Evolutionary conservation across 1,139 yeast species (phyloP).

Genomic region (Geotrichum bryndzae): DNA sequence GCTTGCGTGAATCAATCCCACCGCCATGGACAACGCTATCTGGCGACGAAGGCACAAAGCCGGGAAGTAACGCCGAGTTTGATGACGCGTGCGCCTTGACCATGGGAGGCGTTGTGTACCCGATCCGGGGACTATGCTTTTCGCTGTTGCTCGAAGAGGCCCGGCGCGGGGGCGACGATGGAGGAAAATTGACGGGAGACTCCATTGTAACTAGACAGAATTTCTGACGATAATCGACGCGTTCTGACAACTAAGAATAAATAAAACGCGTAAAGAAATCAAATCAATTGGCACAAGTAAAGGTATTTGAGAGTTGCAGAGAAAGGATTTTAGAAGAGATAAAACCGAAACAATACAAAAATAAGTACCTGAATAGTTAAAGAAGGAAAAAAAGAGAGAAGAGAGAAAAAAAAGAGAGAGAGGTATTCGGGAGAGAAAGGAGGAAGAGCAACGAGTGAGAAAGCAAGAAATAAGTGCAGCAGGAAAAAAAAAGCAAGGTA

Average conservation of each 20-base stretch:
- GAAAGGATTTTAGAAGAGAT: no score
- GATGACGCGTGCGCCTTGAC: not conserved
- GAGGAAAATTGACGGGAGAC: conserved; percentile 17
- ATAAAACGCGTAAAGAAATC: no score
- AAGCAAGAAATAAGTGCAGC: not conserved
- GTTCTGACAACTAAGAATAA: not conserved
- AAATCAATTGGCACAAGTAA: no score
- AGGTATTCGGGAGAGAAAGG: not conserved
- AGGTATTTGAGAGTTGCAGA: no score
- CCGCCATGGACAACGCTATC: not conserved
- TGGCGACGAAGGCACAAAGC: conserved; percentile 12
- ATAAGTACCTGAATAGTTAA: not conserved
- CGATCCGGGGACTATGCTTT: conserved; percentile 9
- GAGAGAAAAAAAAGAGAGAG: not conserved
- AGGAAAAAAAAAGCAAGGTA: not conserved
- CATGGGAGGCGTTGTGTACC: conserved; percentile 6
- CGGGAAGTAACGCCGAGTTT: conserved; percentile 3
- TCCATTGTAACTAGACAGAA: conserved; percentile 1
- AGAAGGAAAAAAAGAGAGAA: not conserved
- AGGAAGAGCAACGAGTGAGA: not conserved
- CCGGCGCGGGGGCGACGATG: conserved; percentile 20
- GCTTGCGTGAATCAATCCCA: not conserved
- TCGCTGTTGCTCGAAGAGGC: not conserved
- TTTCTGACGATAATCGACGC: not conserved
- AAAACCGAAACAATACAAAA: not conserved